Conservation (phyloP, 495 filamentous ascomycete genomes). For the Aspergillus heteromorphus region DNA sequence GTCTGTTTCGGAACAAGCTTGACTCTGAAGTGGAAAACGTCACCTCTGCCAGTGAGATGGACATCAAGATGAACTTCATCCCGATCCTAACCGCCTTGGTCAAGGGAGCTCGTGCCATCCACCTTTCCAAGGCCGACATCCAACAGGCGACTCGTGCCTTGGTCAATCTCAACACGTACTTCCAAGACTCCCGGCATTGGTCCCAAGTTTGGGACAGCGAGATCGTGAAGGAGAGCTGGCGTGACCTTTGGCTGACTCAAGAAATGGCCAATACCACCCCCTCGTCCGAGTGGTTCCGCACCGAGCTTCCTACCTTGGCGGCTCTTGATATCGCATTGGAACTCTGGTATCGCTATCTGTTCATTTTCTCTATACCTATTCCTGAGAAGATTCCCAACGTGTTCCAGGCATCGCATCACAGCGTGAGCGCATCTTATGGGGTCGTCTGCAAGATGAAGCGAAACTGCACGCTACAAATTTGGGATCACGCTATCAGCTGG, state of each 20-base stretch:
- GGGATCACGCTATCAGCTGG: constrained; percentile 66
- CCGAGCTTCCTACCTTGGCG: constrained; percentile 52
- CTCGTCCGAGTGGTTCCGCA: constrained; percentile 49
- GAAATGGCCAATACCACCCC: constrained; percentile 50
- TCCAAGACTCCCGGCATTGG: constrained; percentile 57
- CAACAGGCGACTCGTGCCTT: constrained; percentile 52
- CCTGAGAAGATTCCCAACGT: constrained; percentile 59
- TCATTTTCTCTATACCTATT: constrained; percentile 63
- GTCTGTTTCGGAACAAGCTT: constrained; percentile 56
- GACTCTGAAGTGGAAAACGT: constrained; percentile 57
- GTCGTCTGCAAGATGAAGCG: constrained; percentile 62
- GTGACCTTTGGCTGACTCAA: constrained; percentile 55
- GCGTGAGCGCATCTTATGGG: constrained; percentile 58
- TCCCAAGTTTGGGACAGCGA: constrained; percentile 59
- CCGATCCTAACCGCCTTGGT: constrained; percentile 57
- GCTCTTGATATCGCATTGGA: constrained; percentile 54
- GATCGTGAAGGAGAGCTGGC: constrained; percentile 55
- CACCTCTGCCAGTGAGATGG: constrained; percentile 46
- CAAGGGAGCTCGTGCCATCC: constrained; percentile 49
- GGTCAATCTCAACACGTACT: constrained; percentile 58
- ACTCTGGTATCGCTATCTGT: constrained; percentile 61
- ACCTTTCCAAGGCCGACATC: constrained; percentile 47
- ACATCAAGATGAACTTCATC: constrained; percentile 57
- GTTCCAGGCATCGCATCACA: constrained; percentile 64
- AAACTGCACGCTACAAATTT: constrained; percentile 57